Conservation (phyloP, 805 yeast genomes). For the Danielia reshetovae region DNA sequence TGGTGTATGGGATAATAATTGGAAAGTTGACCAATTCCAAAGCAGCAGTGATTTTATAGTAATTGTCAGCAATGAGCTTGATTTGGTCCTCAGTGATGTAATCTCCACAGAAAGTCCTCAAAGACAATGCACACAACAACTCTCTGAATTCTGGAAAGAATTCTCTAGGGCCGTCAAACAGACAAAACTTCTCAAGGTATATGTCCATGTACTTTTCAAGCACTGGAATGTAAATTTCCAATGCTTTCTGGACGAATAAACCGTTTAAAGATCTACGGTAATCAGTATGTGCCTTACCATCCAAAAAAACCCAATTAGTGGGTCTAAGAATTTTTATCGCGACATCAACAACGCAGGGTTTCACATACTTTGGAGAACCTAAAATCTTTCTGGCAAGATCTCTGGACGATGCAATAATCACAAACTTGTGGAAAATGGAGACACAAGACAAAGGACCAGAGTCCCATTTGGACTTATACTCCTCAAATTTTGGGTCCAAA, state of each 20-base stretch:
- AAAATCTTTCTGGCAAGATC: conserved; percentile 18
- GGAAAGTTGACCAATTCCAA: conserved; percentile 97
- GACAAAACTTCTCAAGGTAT: conserved; percentile 68
- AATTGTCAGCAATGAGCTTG: conserved; percentile 84
- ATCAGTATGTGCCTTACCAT: conserved; percentile 93
- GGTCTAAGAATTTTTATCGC: conserved; percentile 93
- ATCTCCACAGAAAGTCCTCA: conserved; percentile 93
- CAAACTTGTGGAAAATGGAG: conserved; percentile 96
- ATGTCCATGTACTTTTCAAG: conserved; percentile 82
- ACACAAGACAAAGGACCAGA: conserved; percentile 95
- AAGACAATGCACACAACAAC: conserved; percentile 88
- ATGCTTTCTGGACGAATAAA: conserved; percentile 78
- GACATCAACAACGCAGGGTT: conserved; percentile 98
- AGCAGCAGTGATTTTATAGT: conserved; percentile 90
- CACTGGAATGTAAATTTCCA: conserved; percentile 78
- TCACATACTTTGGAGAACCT: conserved; percentile 74
- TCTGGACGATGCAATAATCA: conserved; percentile 44
- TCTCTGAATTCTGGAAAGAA: conserved; percentile 95
- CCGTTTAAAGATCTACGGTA: conserved; percentile 90
- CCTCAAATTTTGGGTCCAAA: conserved; percentile 92
- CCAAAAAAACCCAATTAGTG: conserved; percentile 95
- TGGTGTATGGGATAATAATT: conserved; percentile 90
- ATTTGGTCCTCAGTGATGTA: conserved; percentile 92
- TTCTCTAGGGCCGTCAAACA: conserved; percentile 59
- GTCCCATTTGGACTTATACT: conserved; percentile 88